These are phyloP conservation scores for Gomphus bonarii DNA, from an alignment of 1,284 basidiomycete genomes.

Conservation along the genomic window DNA sequence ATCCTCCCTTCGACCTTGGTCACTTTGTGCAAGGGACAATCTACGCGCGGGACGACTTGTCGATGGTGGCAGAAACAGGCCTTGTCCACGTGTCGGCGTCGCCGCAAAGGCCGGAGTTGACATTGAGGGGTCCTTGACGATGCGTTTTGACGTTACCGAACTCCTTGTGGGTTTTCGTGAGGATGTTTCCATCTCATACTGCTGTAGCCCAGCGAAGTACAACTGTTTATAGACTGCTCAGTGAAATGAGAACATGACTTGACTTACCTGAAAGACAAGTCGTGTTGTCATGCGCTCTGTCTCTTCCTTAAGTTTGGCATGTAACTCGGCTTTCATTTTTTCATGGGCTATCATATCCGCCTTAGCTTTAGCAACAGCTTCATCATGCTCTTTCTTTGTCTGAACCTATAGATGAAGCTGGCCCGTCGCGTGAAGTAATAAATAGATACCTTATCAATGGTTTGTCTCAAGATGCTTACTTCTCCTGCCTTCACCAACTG, in stretches of 20 bases:
- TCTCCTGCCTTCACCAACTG: constrained; percentile 50
- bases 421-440: neutral
- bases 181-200: constrained; percentile 60
- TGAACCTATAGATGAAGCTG: constrained; percentile 19
- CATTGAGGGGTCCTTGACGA: constrained; percentile 24
- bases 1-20: neutral
- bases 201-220: constrained; percentile 28
- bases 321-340: constrained; percentile 38
- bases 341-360: constrained; percentile 50
- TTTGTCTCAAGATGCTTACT: constrained; percentile 45
- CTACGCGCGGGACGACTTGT: constrained; percentile 11
- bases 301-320: constrained; percentile 53
- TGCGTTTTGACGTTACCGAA: constrained; percentile 29
- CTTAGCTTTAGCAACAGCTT: constrained; percentile 46
- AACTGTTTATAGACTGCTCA: neutral
- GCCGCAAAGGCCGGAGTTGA: constrained; percentile 5
- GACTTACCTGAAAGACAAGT: constrained; percentile 52
- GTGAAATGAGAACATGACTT: neutral
- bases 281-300: constrained; percentile 62
- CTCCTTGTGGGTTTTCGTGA: constrained; percentile 36
- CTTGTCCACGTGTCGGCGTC: constrained; percentile 28
- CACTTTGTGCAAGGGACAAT: neutral
- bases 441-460: constrained; percentile 42
- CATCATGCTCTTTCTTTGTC: constrained; percentile 47
- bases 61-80: constrained; percentile 20